Evolutionary conservation across 2,329 filamentous ascomycete genomes (phyloP).

Genomic region (Curvularia lunata): DNA sequence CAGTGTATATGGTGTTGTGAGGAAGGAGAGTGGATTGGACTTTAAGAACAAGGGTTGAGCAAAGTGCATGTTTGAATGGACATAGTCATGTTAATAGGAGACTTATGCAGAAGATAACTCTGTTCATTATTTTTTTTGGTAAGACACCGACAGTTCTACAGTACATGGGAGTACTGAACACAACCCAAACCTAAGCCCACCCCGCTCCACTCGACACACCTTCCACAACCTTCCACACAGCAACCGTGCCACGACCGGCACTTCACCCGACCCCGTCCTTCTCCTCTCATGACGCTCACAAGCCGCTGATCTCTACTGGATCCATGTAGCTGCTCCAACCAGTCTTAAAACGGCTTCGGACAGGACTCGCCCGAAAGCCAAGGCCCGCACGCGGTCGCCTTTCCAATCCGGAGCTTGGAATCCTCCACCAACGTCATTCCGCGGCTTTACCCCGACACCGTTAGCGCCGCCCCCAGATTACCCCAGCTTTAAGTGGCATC

Average conservation of each 20-base stretch:
- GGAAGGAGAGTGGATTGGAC: conserved; percentile 74
- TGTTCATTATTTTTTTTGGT: too few species aligned
- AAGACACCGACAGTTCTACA: too few species aligned
- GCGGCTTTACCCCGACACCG: neutral
- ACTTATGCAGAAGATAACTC: neutral
- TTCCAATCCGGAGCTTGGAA: too few species aligned
- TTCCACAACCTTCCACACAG: neutral
- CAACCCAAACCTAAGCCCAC: neutral
- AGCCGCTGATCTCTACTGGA: conserved; percentile 11
- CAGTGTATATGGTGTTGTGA: conserved; percentile 79
- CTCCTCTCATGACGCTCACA: neutral
- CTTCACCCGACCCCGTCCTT: neutral
- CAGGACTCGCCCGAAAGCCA: conserved; percentile 13
- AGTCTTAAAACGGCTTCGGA: neutral
- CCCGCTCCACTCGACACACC: conserved; percentile 1
- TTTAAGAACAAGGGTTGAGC: conserved; percentile 62
- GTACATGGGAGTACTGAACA: too few species aligned
- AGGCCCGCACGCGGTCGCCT: neutral
- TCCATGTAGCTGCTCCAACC: too few species aligned
- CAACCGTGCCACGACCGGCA: neutral
- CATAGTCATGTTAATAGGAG: neutral
- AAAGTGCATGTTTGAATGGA: neutral
- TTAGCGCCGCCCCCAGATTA: neutral
- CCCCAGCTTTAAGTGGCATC: neutral
- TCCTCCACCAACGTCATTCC: neutral